Conservation (phyloP, 345 rosid genomes). For the Raphanus raphanistrum region DNA sequence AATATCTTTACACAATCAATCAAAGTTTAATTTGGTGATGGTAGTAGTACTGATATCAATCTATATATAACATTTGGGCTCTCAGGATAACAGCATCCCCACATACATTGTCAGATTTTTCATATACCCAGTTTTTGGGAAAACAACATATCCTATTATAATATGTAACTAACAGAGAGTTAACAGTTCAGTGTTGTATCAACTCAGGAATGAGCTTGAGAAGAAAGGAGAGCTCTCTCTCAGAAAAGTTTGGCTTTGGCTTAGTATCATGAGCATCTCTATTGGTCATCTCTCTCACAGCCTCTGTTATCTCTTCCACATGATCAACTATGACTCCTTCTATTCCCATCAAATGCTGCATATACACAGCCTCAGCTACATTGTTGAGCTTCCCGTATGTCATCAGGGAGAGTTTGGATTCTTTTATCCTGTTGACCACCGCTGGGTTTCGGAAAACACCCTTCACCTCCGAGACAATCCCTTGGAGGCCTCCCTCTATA, state of each 20-base stretch:
- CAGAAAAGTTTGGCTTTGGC: constrained; percentile 62
- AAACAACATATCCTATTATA: constrained; percentile 1
- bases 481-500: constrained; percentile 73
- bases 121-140: constrained; percentile 7
- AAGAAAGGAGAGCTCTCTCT: constrained; percentile 76
- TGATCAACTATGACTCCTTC: constrained; percentile 89
- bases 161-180: not conserved
- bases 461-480: constrained; percentile 80
- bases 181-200: constrained; percentile 51
- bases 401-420: constrained; percentile 69
- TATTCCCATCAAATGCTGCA: constrained; percentile 91
- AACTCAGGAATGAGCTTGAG: constrained; percentile 84
- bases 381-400: constrained; percentile 84
- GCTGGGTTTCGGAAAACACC: constrained; percentile 74
- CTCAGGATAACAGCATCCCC: not conserved
- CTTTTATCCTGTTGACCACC: constrained; percentile 71
- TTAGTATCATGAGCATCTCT: constrained; percentile 29
- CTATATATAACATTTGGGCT: constrained; percentile 19
- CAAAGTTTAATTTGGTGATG: not conserved
- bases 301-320: constrained; percentile 73
- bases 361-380: constrained; percentile 78
- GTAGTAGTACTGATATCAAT: not conserved
- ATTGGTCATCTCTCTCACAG: constrained; percentile 52
- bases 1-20: constrained; percentile 3
- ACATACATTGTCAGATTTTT: constrained; percentile 14